These are phyloP conservation scores for Novymonas esmeraldas DNA, from an alignment of 208 protist genomes.

Conservation along the genomic window DNA sequence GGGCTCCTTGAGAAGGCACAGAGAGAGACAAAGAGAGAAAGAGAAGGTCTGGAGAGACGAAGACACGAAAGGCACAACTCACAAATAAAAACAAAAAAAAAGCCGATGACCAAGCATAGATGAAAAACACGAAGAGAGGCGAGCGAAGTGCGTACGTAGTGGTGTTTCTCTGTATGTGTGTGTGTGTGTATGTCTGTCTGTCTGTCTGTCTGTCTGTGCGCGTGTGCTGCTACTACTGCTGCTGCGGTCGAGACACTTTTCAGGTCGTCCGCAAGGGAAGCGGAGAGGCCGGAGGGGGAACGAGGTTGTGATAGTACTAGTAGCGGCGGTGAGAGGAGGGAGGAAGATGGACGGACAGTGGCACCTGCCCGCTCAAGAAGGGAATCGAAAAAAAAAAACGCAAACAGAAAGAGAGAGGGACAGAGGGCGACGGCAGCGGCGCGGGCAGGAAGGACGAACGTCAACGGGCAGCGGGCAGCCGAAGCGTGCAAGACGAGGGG, in stretches of 20 bases:
- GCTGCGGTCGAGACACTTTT: not conserved
- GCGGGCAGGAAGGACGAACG: too few relatives aligned
- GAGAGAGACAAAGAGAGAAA: slow-evolving; percentile 6
- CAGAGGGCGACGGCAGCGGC: not conserved
- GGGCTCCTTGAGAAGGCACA: not conserved
- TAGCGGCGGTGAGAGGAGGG: too few relatives aligned
- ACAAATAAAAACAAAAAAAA: slow-evolving; percentile 11
- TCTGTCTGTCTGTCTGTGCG: not conserved
- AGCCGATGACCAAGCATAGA: not conserved
- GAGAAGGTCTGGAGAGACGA: not conserved
- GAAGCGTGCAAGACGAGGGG: too few relatives aligned
- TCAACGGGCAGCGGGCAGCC: too few relatives aligned
- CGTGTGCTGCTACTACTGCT: not conserved
- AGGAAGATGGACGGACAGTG: too few relatives aligned
- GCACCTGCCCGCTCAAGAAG: too few relatives aligned
- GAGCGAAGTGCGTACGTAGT: not conserved
- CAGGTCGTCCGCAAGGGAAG: too few relatives aligned
- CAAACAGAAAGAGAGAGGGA: not conserved
- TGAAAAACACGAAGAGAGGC: not conserved
- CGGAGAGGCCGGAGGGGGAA: too few relatives aligned
- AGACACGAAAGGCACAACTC: not conserved
- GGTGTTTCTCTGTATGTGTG: not conserved
- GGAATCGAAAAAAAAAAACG: not conserved
- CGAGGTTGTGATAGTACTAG: too few relatives aligned
- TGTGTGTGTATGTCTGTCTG: not conserved